Evolutionary conservation across 2,329 filamentous ascomycete species (phyloP).

Genomic region (Plectosphaerella sp.): DNA sequence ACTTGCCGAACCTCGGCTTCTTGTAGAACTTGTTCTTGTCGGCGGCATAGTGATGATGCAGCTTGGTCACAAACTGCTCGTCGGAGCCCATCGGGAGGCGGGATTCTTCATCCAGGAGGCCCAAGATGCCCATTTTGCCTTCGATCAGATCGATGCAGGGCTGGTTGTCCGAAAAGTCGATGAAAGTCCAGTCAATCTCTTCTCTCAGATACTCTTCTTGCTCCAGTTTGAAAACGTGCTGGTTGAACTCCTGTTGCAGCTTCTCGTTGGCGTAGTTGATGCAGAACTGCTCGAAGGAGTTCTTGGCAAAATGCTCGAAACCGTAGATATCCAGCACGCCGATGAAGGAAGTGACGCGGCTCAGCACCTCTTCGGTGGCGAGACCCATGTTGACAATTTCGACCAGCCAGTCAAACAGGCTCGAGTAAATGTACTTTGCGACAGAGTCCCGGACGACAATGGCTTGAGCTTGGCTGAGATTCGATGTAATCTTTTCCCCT

Average conservation of each 20-base stretch:
- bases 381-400: conserved; percentile 90
- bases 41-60: conserved; percentile 86
- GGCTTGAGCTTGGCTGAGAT: conserved; percentile 88
- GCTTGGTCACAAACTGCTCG: conserved; percentile 92
- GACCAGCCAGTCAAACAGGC: conserved; percentile 98
- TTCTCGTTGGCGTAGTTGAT: conserved; percentile 99
- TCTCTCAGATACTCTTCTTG: conserved; percentile 96
- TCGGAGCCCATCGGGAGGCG: conserved; percentile 95
- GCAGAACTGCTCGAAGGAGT: conserved; percentile 99
- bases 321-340: conserved; percentile 99
- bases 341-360: conserved; percentile 83
- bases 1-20: conserved; percentile 97
- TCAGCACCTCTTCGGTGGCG: conserved; percentile 82
- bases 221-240: conserved; percentile 98
- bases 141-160: conserved; percentile 98
- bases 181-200: conserved; percentile 98
- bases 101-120: conserved; percentile 92
- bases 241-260: conserved; percentile 97
- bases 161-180: conserved; percentile 98
- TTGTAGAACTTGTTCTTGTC: conserved; percentile 98
- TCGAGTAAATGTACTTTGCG: conserved; percentile 98
- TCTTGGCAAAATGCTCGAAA: conserved; percentile 98
- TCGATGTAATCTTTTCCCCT: conserved; percentile 96
- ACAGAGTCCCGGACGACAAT: conserved; percentile 94
- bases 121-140: conserved; percentile 89